Base-by-base conservation (phyloP, 2,329 filamentous ascomycete genomes). In the Juglanconis juglandina region DNA sequence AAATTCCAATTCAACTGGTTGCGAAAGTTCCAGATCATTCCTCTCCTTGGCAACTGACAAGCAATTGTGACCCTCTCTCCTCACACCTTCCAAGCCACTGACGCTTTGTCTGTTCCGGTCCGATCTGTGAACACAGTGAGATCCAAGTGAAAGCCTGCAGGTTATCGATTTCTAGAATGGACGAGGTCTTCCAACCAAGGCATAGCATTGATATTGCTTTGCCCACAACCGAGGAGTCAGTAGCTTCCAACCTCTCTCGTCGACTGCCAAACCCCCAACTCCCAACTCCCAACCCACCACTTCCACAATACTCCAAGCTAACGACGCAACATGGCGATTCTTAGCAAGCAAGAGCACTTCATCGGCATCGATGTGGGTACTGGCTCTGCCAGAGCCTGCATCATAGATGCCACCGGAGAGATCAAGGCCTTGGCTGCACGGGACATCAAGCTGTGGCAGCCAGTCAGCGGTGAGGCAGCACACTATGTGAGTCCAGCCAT, bases 361-460 rank as follows among this genome's bases (percentile, higher is more conserved):
- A 84, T 98, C 70, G 94, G 94, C 63, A 91, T 99, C 68, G 95
- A 99, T 77, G 94, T 99, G 54, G 95, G 95, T 56, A 99, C 95
- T 24, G 95, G 95, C 59, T 96, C 92, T 73, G 95, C 94, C 44
- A 87, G 95, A 72, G 95, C 95, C 58, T 98, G 95, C 76, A 92
- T 99, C 72, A 96, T 99, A 75, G 91, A 98, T 73, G 84, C 87
- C 64, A 87, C 89, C 46, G 95, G 95, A 56, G 92, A 97, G 71
- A 98, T 99, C 76, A 87, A 87, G 71, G 86, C 83, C 13, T 74
- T 92, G 66, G 87, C 89, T 30, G 86, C 88, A 3, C 85, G 92
- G 72, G 83, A 90, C 67, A 93, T 93, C 75, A 87, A 88, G 70
- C 80, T 92, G 53, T 93, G 90, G 90, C 87, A 92, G 75, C 89